These are phyloP conservation scores for Tulasnella calospora DNA, from an alignment of 768 basidiomycete species.

Conservation along the genomic window DNA sequence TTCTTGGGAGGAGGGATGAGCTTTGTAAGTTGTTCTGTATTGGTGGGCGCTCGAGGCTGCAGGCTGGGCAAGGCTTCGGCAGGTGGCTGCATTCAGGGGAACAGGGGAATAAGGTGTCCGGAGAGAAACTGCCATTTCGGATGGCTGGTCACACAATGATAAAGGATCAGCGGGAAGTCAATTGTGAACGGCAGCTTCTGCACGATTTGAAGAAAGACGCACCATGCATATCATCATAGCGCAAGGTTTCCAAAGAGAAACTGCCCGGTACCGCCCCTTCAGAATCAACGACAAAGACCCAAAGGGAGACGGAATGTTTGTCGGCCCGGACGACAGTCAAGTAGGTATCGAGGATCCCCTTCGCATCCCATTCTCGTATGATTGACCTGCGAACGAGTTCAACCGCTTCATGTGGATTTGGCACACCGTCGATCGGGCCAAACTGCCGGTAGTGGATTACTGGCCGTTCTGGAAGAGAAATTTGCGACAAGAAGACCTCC, in stretches of 20 bases:
- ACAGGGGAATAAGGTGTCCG: slow-evolving; percentile 20
- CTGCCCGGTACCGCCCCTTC: background rate
- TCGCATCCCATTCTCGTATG: slow-evolving; percentile 17
- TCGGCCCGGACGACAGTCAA: slow-evolving; percentile 20
- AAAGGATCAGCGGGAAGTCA: background rate
- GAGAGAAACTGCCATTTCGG: slow-evolving; percentile 23
- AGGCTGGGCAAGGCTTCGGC: slow-evolving; percentile 14
- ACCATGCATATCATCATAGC: slow-evolving; percentile 22
- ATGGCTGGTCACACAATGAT: slow-evolving; percentile 18
- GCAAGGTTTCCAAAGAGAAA: slow-evolving; percentile 15
- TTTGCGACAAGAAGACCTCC: slow-evolving; percentile 23
- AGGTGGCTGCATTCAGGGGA: slow-evolving; percentile 23
- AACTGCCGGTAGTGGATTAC: slow-evolving; percentile 22
- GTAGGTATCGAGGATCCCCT: slow-evolving; percentile 22
- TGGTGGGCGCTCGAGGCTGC: slow-evolving; percentile 13
- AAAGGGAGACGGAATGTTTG: slow-evolving; percentile 22
- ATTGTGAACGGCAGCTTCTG: background rate
- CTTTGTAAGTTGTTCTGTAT: slow-evolving; percentile 15
- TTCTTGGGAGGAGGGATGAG: slow-evolving; percentile 9
- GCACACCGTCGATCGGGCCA: slow-evolving; percentile 22
- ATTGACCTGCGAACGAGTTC: slow-evolving; percentile 23
- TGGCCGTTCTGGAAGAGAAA: slow-evolving; percentile 15
- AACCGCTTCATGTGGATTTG: slow-evolving; percentile 17
- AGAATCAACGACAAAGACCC: slow-evolving; percentile 23
- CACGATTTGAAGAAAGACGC: background rate